Percentiles rank a stretch among this genome's conserved stretches.
phyloP scores from a whole-genome alignment of 176 grass and related monocot species.

The Juncus inflexus region DNA sequence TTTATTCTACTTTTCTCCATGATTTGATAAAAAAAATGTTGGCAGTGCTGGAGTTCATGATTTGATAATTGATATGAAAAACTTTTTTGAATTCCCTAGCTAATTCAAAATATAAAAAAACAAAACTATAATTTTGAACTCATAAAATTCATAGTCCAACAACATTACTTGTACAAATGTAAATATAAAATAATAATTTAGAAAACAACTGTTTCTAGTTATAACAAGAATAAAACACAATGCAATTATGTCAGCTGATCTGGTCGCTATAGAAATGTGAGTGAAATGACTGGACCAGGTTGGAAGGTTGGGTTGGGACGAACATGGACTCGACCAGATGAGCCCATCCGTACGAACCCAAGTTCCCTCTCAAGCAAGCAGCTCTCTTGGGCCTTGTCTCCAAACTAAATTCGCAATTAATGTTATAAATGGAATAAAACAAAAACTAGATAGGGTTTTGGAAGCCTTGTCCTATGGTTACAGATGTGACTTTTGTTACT shows the following conservation, averaged over 20 bases:
- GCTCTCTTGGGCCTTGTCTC: not conserved
- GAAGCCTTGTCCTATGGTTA: not conserved
- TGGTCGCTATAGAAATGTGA: not conserved
- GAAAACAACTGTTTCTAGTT: too few relatives aligned
- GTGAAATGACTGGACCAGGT: slow-evolving; percentile 5
- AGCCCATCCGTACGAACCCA: slow-evolving; percentile 2
- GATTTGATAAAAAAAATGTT: not conserved
- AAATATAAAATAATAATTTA: not conserved
- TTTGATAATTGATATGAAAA: not conserved
- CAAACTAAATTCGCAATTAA: not conserved
- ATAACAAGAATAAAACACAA: too few relatives aligned
- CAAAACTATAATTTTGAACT: not conserved
- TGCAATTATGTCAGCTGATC: too few relatives aligned
- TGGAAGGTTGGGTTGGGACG: slow-evolving; percentile 13
- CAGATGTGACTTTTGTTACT: slow-evolving; percentile 10
- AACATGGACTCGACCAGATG: slow-evolving; percentile 3
- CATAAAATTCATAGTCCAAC: not conserved
- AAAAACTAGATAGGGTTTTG: slow-evolving; percentile 8
- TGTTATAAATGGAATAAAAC: not conserved
- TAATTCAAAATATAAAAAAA: not conserved
- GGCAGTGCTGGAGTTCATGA: not conserved
- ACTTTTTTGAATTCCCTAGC: not conserved
- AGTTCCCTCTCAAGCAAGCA: slow-evolving; percentile 6
- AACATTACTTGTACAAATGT: not conserved
- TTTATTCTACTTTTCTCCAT: too few relatives aligned